Base-by-base conservation (phyloP, 2,329 filamentous ascomycete genomes). In the Sarocladium strictum region DNA sequence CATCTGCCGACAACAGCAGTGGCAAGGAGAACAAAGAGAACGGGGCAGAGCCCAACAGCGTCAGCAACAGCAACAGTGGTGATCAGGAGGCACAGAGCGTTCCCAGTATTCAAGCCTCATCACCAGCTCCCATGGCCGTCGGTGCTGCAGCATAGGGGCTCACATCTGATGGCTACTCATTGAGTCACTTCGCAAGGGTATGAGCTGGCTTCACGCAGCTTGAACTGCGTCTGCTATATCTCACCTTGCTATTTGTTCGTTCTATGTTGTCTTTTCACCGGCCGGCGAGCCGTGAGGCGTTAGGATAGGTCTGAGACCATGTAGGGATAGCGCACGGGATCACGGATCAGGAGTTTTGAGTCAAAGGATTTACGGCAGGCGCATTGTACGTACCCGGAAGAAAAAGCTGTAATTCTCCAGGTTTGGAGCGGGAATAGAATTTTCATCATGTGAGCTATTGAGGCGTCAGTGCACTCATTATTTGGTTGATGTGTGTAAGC, bases 1-100 rank as follows among this genome's bases (percentile, higher is more conserved):
- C 69, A 2, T 70, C 70, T 2, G 79, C 78, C 3, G 73, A 71
- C 43, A 75, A 76, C 57, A 69, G 76, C 63, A 84, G 80, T 71
- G 80, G 76, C 63, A 84, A 89, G 67, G 80, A 86, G 66, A 83
- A 84, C 65, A 81, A 83, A 63, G 81, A 82, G 60, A 86, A 87
- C 51, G 74, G 68, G 17, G 32, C 12, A 12, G 38, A 56, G 66
- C 69, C 35, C 57, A 78, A 78, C 66, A 79, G 77, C 63, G 74
- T 72, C 54, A 68, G 63, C 59, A 73, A 71, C 58, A 75, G 70
- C 62, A 72, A 72, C 58, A 70, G 70, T 27, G 71, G 69, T 14
- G 80, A 80, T 41, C 72, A 75, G 24, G 81, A 84, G 62, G 80
- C 80, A 71, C 73, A 69, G 54, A 81, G 76, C 61, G 68, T 71